Base-by-base conservation (phyloP, 140 eudicot genomes). In the Cichorium intybus region DNA sequence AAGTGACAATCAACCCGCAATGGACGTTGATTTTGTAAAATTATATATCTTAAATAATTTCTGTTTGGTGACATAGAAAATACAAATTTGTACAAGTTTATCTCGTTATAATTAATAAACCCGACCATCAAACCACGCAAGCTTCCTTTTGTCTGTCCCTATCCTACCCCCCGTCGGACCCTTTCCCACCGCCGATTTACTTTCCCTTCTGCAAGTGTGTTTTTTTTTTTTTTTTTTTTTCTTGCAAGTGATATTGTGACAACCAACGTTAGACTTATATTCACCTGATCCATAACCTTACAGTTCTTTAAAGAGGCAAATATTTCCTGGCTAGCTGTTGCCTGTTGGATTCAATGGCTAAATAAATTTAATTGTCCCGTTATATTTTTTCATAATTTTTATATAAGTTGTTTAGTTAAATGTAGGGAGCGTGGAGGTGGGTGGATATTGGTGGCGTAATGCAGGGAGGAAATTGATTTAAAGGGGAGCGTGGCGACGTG, bases 361-460 rank as follows among this genome's bases (percentile, higher is more conserved):
- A 12, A 39, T 39, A 12, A 10, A 11, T n/a, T 7, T 47, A 47
- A 15, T 47, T 16, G n/a, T 47, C 52, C 10, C 9, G n/a, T 10
- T 11, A 39, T 8, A 41, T 41, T 15, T 41, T 4, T 10, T 41
- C 5, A 41, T 41, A 47, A 48, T 17, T 48, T 48, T 20, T 17
- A 48, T 48, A 20, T 48, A 5, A 1, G 15, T 43, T 14, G 14
- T 43, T 43, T 14, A 15, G 43, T 8, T 64, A 48, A 57, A 65
- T 57, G 49, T 6, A 59, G 18, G 41, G 56, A 66, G 79, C 64
- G 79, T 59, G 74, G 3, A 7, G 23, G 74, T 67, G 51, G 74
- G 69, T 74, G 63, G 62, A 59, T 21, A 52, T 65, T 73, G 54
- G 61, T 74, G 79, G 79, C 79, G 79, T 74, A 39, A 74, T 67